phyloP scores from a whole-genome alignment of 2,329 filamentous ascomycete genomes.

The Fusarium dimerum region DNA sequence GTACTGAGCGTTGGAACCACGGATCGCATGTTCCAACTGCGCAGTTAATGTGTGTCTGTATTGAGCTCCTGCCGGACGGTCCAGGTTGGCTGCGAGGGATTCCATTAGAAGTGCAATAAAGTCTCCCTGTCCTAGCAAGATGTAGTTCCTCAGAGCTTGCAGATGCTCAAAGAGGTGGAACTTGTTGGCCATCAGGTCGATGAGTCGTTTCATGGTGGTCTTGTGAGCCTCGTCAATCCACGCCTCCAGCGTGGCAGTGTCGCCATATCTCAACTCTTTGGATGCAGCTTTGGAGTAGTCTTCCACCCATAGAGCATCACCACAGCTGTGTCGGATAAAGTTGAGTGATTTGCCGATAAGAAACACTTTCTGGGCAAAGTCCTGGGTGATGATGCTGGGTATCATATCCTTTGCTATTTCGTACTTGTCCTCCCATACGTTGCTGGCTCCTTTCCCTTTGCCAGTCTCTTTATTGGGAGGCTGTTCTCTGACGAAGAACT shows the following conservation, averaged over 20 bases:
- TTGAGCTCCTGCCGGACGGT: conserved; percentile 93
- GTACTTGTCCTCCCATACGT: conserved; percentile 98
- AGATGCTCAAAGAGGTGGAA: conserved; percentile 95
- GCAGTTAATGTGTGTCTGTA: conserved; percentile 96
- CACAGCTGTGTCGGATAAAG: conserved; percentile 95
- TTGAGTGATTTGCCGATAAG: conserved; percentile 97
- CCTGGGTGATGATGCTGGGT: conserved; percentile 87
- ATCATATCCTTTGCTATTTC: conserved; percentile 83
- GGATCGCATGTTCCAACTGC: conserved; percentile 96
- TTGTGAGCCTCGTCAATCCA: conserved; percentile 98
- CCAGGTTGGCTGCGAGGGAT: conserved; percentile 86
- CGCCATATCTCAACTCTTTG: conserved; percentile 88
- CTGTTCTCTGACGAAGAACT: conserved; percentile 94
- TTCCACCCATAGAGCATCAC: conserved; percentile 93
- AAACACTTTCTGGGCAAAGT: conserved; percentile 96
- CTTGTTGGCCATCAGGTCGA: conserved; percentile 90
- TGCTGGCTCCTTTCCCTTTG: conserved; percentile 68
- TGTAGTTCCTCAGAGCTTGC: conserved; percentile 88
- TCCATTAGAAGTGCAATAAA: conserved; percentile 98
- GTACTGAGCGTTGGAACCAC: conserved; percentile 95
- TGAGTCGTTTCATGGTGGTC: conserved; percentile 93
- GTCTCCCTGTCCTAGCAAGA: conserved; percentile 92
- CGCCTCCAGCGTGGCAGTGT: conserved; percentile 85
- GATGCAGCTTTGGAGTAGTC: conserved; percentile 91
- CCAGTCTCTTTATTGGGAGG: conserved; percentile 51